Conservation (phyloP, 306 rosid species). For the Malus sylvestris region DNA sequence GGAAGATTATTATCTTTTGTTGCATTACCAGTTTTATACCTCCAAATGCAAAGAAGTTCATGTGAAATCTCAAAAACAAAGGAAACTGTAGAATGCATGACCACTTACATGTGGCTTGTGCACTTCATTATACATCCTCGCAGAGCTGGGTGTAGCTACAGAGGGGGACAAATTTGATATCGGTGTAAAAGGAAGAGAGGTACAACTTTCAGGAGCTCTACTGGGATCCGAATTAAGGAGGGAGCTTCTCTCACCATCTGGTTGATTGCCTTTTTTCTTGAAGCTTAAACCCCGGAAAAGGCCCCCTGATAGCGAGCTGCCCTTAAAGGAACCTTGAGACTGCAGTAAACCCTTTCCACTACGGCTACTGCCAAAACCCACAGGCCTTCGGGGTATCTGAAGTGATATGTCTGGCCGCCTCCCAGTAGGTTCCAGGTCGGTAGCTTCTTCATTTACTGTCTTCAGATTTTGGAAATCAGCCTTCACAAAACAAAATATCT, state of each 20-base stretch:
- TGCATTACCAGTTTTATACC: background rate
- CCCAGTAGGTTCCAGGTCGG: conserved; percentile 33
- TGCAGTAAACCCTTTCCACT: conserved; percentile 59
- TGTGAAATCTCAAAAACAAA: conserved; percentile 9
- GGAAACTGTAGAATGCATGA: conserved; percentile 9
- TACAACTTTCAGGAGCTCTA: conserved; percentile 51
- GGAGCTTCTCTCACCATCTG: conserved; percentile 73
- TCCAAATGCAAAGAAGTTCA: conserved; percentile 4
- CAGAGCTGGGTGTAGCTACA: conserved; percentile 61
- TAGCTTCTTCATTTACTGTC: conserved; percentile 31
- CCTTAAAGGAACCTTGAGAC: conserved; percentile 63
- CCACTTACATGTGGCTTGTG: conserved; percentile 50
- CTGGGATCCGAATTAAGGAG: conserved; percentile 61
- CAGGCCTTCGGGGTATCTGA: conserved; percentile 83
- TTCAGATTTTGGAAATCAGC: conserved; percentile 17
- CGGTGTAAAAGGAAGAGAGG: conserved; percentile 81
- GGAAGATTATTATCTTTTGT: background rate
- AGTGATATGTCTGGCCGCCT: conserved; percentile 86
- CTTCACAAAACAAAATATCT: conserved; percentile 33
- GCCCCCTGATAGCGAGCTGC: conserved; percentile 47
- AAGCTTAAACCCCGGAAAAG: conserved; percentile 78
- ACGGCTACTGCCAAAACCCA: conserved; percentile 45
- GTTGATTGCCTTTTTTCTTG: conserved; percentile 51
- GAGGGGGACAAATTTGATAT: conserved; percentile 62
- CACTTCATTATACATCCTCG: conserved; percentile 54